Base-by-base conservation (phyloP, 352 stramenopile species). In the Globisporangium acanthophoron region DNA sequence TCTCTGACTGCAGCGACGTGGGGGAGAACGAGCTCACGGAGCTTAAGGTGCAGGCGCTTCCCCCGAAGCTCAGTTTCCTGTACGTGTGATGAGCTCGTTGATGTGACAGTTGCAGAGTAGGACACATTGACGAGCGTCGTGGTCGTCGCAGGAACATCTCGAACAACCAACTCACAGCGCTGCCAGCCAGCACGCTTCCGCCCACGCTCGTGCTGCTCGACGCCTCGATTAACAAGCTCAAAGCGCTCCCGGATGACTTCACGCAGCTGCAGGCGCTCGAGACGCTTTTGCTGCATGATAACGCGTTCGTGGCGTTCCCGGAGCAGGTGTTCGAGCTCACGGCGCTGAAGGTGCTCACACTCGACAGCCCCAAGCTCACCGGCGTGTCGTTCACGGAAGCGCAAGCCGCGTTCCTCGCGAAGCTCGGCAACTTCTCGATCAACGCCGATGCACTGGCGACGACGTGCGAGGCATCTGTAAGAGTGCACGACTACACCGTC, bases 401-500 rank as follows among this genome's bases (percentile, higher is more conserved):
- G 9, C 65, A 80, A 31, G 20, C 69, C 1, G 52, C 53, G 18
- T 75, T 69, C 44, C 53, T 80, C 7, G 56, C n/a, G 24, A 56
- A 58, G 15, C 51, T 80, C 11, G 60, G 56, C 9, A 64, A 12
- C n/a, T 77, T 80, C 44, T 41, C 39, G 0, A 67, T 80, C 51
- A 63, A 75, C 49, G 33, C 61, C 18, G 47, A 51, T 6, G 52
- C 41, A 3, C 58, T 80, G 27, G 57, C 61, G 24, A 75, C 66
- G 0, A 54, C 44, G 8, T 80, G 71, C 16, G 21, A 11, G 0
- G 18, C 33, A 5, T 49, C 60, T 0, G 35, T 46, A 0, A 18
- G 45, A 24, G 62, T 74, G 18, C 57, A 58, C 8, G 55, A 53
- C 24, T 74, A 74, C 47, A 58, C n/a, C 6, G 58, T 77, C 9